Evolutionary conservation across 805 yeast species (phyloP), one percentile per base, ranked within the genome.

Genomic region (Cyberlindnera misumaiensis): DNA sequence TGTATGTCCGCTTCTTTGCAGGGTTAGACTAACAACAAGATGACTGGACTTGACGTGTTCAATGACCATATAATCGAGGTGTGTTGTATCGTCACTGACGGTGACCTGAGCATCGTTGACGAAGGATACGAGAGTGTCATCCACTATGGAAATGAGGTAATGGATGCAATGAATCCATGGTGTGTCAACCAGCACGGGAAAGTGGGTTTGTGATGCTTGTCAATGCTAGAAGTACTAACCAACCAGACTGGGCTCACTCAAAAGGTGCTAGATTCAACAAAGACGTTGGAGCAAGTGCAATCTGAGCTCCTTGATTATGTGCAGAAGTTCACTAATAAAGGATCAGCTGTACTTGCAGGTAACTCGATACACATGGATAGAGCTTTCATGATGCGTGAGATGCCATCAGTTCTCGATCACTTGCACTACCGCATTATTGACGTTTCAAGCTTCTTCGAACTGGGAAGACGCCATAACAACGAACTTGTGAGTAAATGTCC

Each of bases 351-450:
- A 0, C 60, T 93, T 39, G 95, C 95, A 0, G 99, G 99, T 2
- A 93, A 90, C 50, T 74, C 95, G 0, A 80, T 93, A 14, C 97
- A 93, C 59, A 80, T 86, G 80, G 99, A 93, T 58, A 73, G 87
- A 42, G 69, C 83, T 36, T 93, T 90, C 60, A 72, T 93, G 82
- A 64, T 77, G 56, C 70, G 75, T 38, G 96, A 90, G 53, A 79
- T 93, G 65, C 97, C 97, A 1, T 59, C 70, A 34, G 80, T 45
- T 3, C 10, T 54, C 27, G 71, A 72, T 15, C 73, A 64, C 45
- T 51, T 78, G 32, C 78, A 73, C 55, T 93, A 93, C 57, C 72
- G 99, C 39, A 70, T 89, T 29, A 73, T 93, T 30, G 99, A 93
- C 54, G 98, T 93, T 12, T 80, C 94, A n/a, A 68, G 88, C 1